Evolutionary conservation across 495 filamentous ascomycete genomes (phyloP).

Genomic region (Trichoderma reesei): DNA sequence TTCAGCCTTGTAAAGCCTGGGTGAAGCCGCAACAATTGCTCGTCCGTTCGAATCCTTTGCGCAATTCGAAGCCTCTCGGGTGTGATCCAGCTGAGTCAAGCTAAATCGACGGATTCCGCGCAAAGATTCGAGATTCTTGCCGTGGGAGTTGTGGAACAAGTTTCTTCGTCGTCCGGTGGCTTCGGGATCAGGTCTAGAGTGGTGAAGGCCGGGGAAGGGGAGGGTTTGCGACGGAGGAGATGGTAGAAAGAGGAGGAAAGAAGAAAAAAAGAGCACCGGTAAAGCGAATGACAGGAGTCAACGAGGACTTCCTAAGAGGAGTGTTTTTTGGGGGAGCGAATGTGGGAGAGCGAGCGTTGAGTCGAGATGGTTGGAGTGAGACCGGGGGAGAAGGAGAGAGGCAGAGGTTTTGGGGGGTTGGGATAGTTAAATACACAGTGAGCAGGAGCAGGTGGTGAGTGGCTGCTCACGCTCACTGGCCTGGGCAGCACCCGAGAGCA

Average conservation of each 20-base stretch:
- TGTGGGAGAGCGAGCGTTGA: constrained; percentile 28
- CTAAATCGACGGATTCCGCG: not conserved
- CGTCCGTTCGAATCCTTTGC: not conserved
- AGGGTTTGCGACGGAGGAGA: not conserved
- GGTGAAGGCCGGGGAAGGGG: not conserved
- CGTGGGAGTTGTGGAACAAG: not conserved
- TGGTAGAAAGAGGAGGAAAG: constrained; percentile 13
- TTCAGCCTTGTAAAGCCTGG: not conserved
- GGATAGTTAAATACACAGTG: constrained; percentile 9
- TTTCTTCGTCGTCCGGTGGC: not conserved
- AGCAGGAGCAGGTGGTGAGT: no score
- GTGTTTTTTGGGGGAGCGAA: constrained; percentile 38
- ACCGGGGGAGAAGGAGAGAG: constrained; percentile 6
- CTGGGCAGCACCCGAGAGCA: no score
- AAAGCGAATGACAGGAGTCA: constrained; percentile 55
- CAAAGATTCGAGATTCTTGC: not conserved
- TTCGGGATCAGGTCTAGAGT: not conserved
- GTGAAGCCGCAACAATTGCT: not conserved
- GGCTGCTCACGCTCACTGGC: no score
- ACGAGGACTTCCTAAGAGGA: constrained; percentile 49
- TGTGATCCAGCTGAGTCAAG: not conserved
- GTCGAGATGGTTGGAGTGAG: not conserved
- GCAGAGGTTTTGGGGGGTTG: not conserved
- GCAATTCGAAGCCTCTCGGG: not conserved
- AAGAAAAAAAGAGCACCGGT: constrained; percentile 34